Evolutionary conservation across 106 monocot genomes (phyloP), one percentile per base, ranked within the genome.

Genomic region (Vanilla planifolia): DNA sequence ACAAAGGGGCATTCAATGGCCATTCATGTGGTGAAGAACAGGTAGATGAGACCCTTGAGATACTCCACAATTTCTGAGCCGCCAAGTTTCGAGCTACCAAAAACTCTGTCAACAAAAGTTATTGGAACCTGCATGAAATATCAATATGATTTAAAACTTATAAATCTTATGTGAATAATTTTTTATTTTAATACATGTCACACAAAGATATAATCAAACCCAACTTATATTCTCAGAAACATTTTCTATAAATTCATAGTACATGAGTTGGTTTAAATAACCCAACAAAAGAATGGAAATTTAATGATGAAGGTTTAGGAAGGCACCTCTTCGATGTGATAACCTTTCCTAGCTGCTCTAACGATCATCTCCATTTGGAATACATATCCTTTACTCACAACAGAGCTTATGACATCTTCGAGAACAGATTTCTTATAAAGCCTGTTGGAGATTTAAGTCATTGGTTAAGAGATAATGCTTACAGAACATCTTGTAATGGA

Each of bases 321-420:
- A 2, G 8, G 14, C 73, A 85, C 96, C 79, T 91, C 96, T 72
- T 98, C 87, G 66, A 98, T 85, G 43, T 71, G 87, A 72, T 98
- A 98, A 0, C 87, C 87, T 60, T 98, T 98, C 69, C 96, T 84
- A 48, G 76, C 82, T 59, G 96, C 96, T 60, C 96, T 78, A 44
- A 98, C 96, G 75, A 98, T 98, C 84, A 98, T 98, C 69, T 98
- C 96, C 96, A 98, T 98, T 62, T 98, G 96, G 75, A 98, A 98
- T 26, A 98, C 96, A 48, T 98, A 98, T 26, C 96, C 96, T 77
- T 98, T 98, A 58, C 96, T 98, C 8, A 98, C 84, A 43, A 91
- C 91, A 2, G 96, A 98, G 26, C 52, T 77, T 30, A 98, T 84
- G 28, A 91, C 69, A 75, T 98, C 96, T 79, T 98, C 96, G n/a